Percentiles rank a stretch among this genome's conserved stretches.
These are phyloP conservation scores for Aurantiochytrium sp. DNA, from an alignment of 108 stramenopile genomes.

Conservation along the genomic window DNA sequence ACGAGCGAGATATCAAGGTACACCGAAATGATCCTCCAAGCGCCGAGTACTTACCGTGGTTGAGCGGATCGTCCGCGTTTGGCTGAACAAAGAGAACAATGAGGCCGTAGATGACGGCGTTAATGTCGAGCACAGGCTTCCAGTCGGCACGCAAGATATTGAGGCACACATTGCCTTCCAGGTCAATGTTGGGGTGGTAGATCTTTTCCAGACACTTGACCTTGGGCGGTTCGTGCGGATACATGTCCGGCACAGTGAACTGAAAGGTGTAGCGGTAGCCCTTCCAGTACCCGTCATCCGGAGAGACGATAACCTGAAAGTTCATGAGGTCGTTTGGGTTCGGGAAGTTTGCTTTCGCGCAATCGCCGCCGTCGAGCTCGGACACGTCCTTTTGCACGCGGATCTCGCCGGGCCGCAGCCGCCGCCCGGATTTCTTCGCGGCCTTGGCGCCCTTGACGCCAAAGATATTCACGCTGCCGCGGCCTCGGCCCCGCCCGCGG, in stretches of 20 bases:
- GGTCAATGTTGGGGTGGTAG: conserved; percentile 97
- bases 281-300: conserved; percentile 88
- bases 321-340: conserved; percentile 89
- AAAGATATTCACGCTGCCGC: not conserved
- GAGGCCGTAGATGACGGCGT: conserved; percentile 95
- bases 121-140: conserved; percentile 97
- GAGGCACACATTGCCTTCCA: conserved; percentile 95
- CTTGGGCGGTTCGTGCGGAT: conserved; percentile 98
- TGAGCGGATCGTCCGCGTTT: conserved; percentile 96
- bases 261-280: conserved; percentile 85
- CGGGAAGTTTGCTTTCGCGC: conserved; percentile 82
- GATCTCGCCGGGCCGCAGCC: conserved; percentile 84
- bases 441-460: conserved; percentile 8
- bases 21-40: not conserved
- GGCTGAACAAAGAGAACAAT: conserved; percentile 98
- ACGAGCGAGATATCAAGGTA: not conserved
- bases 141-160: conserved; percentile 98
- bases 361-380: conserved; percentile 94
- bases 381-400: conserved; percentile 99
- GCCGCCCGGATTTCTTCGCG: not conserved
- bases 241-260: conserved; percentile 85
- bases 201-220: conserved; percentile 71
- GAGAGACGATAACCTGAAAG: conserved; percentile 77
- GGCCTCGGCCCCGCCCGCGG: too few species aligned
- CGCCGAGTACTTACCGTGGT: conserved; percentile 48